Conservation (phyloP, 2,329 filamentous ascomycete species). For the Fonsecaea pedrosoi region DNA sequence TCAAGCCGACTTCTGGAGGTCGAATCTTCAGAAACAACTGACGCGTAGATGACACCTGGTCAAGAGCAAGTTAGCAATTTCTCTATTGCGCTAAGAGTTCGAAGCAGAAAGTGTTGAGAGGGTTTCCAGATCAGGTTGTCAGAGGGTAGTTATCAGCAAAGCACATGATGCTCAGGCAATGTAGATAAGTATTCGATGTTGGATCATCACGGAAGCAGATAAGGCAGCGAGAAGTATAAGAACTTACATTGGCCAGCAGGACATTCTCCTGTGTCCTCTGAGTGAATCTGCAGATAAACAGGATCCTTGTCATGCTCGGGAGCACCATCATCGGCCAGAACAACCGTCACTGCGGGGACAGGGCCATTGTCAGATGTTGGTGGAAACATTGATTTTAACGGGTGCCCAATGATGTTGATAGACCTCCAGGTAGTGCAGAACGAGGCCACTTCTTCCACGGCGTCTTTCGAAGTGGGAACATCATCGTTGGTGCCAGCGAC, state of each 20-base stretch:
- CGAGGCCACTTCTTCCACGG: neutral
- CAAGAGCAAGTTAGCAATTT: constrained; percentile 29
- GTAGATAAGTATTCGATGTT: constrained; percentile 98
- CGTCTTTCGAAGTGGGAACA: constrained; percentile 38
- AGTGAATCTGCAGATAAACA: constrained; percentile 73
- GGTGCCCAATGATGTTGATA: constrained; percentile 72
- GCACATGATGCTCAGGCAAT: constrained; percentile 84
- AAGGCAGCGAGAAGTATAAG: constrained; percentile 30
- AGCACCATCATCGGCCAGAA: constrained; percentile 47
- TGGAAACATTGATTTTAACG: constrained; percentile 72
- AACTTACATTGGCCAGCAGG: constrained; percentile 87
- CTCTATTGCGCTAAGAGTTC: constrained; percentile 18
- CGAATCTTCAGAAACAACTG: constrained; percentile 41
- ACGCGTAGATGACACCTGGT: constrained; percentile 66
- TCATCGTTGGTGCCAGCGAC: constrained; percentile 50
- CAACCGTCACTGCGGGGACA: constrained; percentile 69
- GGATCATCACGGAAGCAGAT: constrained; percentile 76
- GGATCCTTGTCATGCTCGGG: constrained; percentile 51
- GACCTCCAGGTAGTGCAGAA: constrained; percentile 43
- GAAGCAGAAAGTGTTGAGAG: constrained; percentile 31
- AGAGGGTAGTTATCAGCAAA: constrained; percentile 88
- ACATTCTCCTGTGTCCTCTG: constrained; percentile 91
- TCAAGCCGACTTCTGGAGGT: constrained; percentile 28
- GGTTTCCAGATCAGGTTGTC: constrained; percentile 76
- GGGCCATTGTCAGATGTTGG: constrained; percentile 75